These are phyloP conservation scores for Coniosporium tulheliwenetii DNA, from an alignment of 2,329 filamentous ascomycete genomes.

Conservation along the genomic window DNA sequence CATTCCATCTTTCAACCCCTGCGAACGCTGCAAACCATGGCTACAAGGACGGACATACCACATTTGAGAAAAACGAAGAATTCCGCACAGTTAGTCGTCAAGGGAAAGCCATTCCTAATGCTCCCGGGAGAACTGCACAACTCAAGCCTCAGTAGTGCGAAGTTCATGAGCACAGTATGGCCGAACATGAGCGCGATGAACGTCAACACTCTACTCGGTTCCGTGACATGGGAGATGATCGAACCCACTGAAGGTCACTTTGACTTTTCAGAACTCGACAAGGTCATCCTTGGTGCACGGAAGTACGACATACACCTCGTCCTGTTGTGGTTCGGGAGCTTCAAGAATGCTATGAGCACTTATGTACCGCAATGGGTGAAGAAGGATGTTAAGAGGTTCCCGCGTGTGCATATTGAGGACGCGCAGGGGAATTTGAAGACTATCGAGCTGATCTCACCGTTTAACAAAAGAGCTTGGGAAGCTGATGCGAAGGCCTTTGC, in stretches of 20 bases:
- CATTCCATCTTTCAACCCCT: too few relatives aligned
- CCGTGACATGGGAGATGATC: constrained; percentile 30
- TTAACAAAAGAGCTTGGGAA: too few relatives aligned
- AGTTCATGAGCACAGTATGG: constrained; percentile 30
- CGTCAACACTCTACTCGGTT: constrained; percentile 30
- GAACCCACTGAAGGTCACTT: constrained; percentile 29
- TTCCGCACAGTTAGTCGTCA: too few relatives aligned
- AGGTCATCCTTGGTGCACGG: constrained; percentile 21
- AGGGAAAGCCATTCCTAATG: too few relatives aligned
- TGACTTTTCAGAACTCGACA: constrained; percentile 25
- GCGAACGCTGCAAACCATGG: too few relatives aligned
- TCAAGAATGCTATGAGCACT: constrained; percentile 29
- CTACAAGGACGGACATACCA: too few relatives aligned
- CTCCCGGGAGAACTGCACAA: constrained; percentile 25
- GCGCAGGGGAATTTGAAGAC: too few relatives aligned
- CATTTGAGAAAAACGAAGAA: too few relatives aligned
- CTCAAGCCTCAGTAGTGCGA: constrained; percentile 27
- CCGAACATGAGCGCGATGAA: constrained; percentile 23
- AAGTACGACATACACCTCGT: constrained; percentile 23
- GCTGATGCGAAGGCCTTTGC: too few relatives aligned
- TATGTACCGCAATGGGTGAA: constrained; percentile 25
- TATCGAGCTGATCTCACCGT: too few relatives aligned
- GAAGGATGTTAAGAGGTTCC: constrained; percentile 15
- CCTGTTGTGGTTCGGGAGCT: constrained; percentile 32
- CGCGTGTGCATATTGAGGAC: constrained; percentile 11